Evolutionary conservation across 108 stramenopile species (phyloP).

Genomic region (Discostella pseudostelligera): DNA sequence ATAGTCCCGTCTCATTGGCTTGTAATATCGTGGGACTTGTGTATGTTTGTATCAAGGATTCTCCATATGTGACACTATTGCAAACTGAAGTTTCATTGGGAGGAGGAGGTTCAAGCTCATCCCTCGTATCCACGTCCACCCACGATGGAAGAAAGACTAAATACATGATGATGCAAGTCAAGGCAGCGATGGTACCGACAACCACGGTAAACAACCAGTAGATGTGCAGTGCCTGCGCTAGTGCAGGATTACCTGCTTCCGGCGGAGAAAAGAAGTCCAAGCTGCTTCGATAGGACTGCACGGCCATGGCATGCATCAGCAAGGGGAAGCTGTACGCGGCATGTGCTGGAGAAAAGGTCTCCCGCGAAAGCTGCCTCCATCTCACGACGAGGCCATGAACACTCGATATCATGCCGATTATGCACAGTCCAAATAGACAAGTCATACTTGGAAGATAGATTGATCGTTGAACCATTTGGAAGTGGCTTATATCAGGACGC

Average conservation of each 20-base stretch:
- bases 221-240: conserved; percentile 47
- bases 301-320: conserved; percentile 72
- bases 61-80: conserved; percentile 63
- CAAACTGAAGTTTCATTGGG: conserved; percentile 67
- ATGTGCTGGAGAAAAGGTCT: conserved; percentile 79
- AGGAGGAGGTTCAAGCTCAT: conserved; percentile 73
- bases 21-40: conserved; percentile 76
- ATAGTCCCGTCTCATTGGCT: conserved; percentile 76
- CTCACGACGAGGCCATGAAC: conserved; percentile 56
- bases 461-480: conserved; percentile 69
- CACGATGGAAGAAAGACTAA: conserved; percentile 65
- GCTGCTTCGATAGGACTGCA: conserved; percentile 74
- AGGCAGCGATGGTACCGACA: conserved; percentile 54
- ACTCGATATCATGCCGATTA: conserved; percentile 70
- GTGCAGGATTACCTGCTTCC: conserved; percentile 34
- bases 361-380: conserved; percentile 54
- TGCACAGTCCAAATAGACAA: conserved; percentile 54
- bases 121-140: conserved; percentile 49
- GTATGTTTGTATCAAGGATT: conserved; percentile 62
- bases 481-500: conserved; percentile 67
- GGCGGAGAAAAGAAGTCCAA: conserved; percentile 59
- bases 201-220: conserved; percentile 65
- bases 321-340: conserved; percentile 79
- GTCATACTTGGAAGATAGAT: conserved; percentile 77
- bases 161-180: conserved; percentile 62